phyloP scores from a whole-genome alignment of 306 rosid species.

The Datisca glomerata region DNA sequence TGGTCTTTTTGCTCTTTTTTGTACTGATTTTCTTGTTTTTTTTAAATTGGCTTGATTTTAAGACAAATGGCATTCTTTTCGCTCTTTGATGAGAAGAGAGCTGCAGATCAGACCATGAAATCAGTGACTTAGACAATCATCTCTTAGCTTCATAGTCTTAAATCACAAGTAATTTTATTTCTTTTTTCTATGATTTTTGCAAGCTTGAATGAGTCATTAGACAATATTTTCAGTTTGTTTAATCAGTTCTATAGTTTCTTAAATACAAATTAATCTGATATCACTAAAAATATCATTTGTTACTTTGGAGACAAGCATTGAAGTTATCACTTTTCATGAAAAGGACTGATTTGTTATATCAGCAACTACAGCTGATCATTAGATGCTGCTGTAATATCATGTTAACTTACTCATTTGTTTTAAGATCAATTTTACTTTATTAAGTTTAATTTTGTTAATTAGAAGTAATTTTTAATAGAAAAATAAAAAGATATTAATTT shows the following conservation, averaged over 20 bases:
- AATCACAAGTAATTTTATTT: neutral
- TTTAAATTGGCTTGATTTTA: constrained; percentile 20
- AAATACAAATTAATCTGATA: neutral
- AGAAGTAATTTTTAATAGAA: too few species aligned
- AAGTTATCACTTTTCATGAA: too few species aligned
- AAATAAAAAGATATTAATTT: too few species aligned
- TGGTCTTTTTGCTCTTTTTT: constrained; percentile 32
- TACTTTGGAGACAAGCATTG: too few species aligned
- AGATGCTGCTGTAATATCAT: too few species aligned
- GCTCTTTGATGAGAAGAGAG: neutral
- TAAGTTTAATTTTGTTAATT: too few species aligned
- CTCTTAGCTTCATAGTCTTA: neutral
- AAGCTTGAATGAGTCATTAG: neutral
- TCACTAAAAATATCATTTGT: too few species aligned
- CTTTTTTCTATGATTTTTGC: neutral
- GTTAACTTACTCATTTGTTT: too few species aligned
- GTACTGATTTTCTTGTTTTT: constrained; percentile 26
- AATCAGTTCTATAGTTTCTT: neutral
- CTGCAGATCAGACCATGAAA: constrained; percentile 5
- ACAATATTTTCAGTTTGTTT: neutral
- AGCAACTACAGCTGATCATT: too few species aligned
- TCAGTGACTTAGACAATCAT: neutral
- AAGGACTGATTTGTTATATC: too few species aligned
- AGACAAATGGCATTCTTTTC: constrained; percentile 26
- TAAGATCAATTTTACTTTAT: too few species aligned